Evolutionary conservation across 2,329 filamentous ascomycete genomes (phyloP).

Genomic region (Nemania abortiva): DNA sequence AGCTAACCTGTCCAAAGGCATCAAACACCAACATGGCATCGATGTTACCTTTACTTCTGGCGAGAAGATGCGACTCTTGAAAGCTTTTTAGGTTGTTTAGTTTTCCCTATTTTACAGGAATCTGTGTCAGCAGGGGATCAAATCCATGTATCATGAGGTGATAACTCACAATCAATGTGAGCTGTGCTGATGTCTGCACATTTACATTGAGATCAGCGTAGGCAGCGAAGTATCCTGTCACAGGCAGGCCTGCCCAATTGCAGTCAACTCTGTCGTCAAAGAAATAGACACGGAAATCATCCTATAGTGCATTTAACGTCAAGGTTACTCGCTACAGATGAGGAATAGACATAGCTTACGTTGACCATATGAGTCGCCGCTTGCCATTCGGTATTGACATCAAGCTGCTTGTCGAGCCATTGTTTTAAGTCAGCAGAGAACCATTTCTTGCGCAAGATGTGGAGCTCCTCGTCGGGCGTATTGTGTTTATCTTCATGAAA

Average conservation of each 20-base stretch:
- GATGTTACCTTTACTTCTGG: constrained; percentile 34
- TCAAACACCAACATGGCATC: constrained; percentile 33
- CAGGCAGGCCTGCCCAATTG: constrained; percentile 19
- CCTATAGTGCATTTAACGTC: constrained; percentile 18
- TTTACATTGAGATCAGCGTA: constrained; percentile 32
- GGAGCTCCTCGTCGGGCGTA: constrained; percentile 30
- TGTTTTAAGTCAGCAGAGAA: constrained; percentile 28
- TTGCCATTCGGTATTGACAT: constrained; percentile 26
- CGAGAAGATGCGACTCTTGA: constrained; percentile 31
- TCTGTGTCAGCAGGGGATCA: not conserved
- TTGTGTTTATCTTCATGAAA: constrained; percentile 25
- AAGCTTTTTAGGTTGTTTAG: constrained; percentile 30
- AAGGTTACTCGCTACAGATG: not conserved
- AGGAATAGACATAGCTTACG: constrained; percentile 14
- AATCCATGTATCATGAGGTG: constrained; percentile 1
- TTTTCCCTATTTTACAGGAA: constrained; percentile 20
- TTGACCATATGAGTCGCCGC: constrained; percentile 28
- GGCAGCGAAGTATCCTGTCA: constrained; percentile 24
- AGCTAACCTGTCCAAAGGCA: constrained; percentile 29
- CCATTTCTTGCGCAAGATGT: constrained; percentile 28
- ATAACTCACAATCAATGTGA: constrained; percentile 30
- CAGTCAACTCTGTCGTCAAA: constrained; percentile 16
- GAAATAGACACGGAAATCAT: constrained; percentile 28
- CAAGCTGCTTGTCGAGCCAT: constrained; percentile 27
- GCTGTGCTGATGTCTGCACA: constrained; percentile 32